These are phyloP conservation scores for Ophiostoma sp. DNA, from an alignment of 2,329 filamentous ascomycete genomes.

Conservation along the genomic window DNA sequence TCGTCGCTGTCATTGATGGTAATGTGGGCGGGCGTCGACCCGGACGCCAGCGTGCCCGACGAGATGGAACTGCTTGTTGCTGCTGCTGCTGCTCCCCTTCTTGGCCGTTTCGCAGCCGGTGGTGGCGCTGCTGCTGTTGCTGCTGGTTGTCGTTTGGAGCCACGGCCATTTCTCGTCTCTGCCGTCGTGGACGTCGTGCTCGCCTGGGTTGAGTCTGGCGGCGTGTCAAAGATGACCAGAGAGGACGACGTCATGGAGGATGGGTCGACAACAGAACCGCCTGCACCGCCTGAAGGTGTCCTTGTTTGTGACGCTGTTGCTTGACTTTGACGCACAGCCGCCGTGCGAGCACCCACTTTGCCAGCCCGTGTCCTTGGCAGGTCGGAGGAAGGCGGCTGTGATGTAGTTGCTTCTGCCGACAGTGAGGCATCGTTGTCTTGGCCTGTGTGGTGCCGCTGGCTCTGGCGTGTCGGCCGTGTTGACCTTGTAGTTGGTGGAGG, in stretches of 20 bases:
- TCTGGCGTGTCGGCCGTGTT: not conserved
- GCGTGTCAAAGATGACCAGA: constrained; percentile 27
- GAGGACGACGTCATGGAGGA: constrained; percentile 17
- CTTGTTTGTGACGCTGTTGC: constrained; percentile 32
- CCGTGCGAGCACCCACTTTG: constrained; percentile 37
- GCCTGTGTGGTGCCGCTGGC: constrained; percentile 24
- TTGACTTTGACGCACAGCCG: constrained; percentile 31
- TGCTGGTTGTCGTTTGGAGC: constrained; percentile 34
- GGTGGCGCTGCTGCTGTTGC: constrained; percentile 24
- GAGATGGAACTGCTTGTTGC: not conserved
- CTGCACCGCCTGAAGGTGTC: not conserved
- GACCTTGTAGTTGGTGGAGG: not conserved
- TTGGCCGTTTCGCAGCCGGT: constrained; percentile 22
- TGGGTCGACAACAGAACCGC: not conserved
- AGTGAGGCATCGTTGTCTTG: not conserved
- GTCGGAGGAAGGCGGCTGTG: constrained; percentile 30
- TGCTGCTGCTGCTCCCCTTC: not conserved
- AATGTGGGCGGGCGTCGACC: not conserved
- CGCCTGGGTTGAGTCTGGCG: constrained; percentile 33
- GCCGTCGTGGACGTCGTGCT: constrained; percentile 11
- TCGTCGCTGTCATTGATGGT: constrained; percentile 31
- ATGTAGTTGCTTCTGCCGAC: not conserved
- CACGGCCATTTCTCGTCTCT: constrained; percentile 37
- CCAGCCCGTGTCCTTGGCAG: constrained; percentile 37
- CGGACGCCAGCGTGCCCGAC: not conserved